A percentile compares a stretch with the other conserved stretches of the same genome.
phyloP scores from a whole-genome alignment of 2,329 filamentous ascomycete genomes.

The Beauveria medogensis region DNA sequence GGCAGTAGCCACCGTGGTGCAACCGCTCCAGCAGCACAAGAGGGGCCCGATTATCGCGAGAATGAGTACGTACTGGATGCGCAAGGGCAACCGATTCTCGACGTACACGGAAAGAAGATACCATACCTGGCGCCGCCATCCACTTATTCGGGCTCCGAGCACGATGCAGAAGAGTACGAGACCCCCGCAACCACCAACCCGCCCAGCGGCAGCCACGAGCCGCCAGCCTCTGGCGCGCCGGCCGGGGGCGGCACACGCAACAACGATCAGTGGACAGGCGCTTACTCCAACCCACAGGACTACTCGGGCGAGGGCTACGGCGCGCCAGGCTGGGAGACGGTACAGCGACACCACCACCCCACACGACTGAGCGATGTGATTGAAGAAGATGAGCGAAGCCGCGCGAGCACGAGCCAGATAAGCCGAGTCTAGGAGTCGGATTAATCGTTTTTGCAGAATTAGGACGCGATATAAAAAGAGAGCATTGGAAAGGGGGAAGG shows the following conservation, averaged over 20 bases:
- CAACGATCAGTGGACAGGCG: constrained; percentile 31
- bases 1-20: constrained; percentile 11
- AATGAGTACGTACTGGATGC: constrained; percentile 60
- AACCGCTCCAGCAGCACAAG: neutral
- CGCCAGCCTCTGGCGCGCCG: constrained; percentile 22
- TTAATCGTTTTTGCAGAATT: neutral
- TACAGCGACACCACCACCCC: constrained; percentile 76
- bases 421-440: constrained; percentile 31
- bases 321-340: constrained; percentile 64
- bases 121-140: constrained; percentile 39
- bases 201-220: constrained; percentile 27
- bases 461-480: neutral
- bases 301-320: constrained; percentile 61
- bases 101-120: constrained; percentile 53
- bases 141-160: constrained; percentile 41
- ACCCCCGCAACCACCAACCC: constrained; percentile 38
- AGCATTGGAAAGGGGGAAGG: neutral
- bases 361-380: constrained; percentile 83
- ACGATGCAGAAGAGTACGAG: constrained; percentile 49
- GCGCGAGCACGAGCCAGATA: constrained; percentile 60
- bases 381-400: constrained; percentile 73
- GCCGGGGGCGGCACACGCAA: constrained; percentile 9
- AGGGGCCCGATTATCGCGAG: constrained; percentile 30
- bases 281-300: constrained; percentile 42
- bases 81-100: constrained; percentile 52